Evolutionary conservation across 805 yeast species (phyloP), one percentile per base, ranked within the genome.

Genomic region (Saturnispora sanitii): DNA sequence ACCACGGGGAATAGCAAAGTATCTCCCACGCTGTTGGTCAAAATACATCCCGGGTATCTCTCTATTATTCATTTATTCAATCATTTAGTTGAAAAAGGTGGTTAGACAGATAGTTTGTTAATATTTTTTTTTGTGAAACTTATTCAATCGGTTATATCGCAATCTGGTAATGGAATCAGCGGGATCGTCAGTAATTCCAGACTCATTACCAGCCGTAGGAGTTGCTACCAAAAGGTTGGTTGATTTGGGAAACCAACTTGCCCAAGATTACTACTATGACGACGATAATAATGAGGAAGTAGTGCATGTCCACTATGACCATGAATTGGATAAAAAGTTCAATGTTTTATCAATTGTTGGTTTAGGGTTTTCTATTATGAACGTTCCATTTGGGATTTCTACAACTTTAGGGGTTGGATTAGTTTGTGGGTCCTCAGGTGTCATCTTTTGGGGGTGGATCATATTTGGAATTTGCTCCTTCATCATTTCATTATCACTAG

Each of bases 321-420:
- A 80, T 54, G 82, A 78, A 35, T 62, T 83, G 44, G 76, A 75
- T 44, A 68, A 85, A 49, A 77, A 79, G 45, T 66, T 82, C 42
- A 77, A 84, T 0, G 78, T 80, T 9, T 65, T 76, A 1, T 79
- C 88, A 0, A 75, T 83, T 34, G 73, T 83, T 18, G 94, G 92
- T 4, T 62, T 83, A 19, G 90, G 92, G 0, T 82, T 83, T 55
- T 77, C 87, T 1, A 61, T 83, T 25, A 81, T 83, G 88, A 83
- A 85, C 32, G 88, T 85, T 0, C 90, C 88, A 0, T 70, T 82
- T 50, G 87, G 90, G 1, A 69, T 83, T 50, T 75, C 86, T 8
- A 75, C 85, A 3, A 81, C 87, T 1, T 65, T 83, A 55, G 75
- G 79, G 52, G 78, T 79, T 23, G 81, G 84, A 3, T 61, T 83